Conservation (phyloP, 2,329 filamentous ascomycete genomes). For the Byssothecium circinans region DNA sequence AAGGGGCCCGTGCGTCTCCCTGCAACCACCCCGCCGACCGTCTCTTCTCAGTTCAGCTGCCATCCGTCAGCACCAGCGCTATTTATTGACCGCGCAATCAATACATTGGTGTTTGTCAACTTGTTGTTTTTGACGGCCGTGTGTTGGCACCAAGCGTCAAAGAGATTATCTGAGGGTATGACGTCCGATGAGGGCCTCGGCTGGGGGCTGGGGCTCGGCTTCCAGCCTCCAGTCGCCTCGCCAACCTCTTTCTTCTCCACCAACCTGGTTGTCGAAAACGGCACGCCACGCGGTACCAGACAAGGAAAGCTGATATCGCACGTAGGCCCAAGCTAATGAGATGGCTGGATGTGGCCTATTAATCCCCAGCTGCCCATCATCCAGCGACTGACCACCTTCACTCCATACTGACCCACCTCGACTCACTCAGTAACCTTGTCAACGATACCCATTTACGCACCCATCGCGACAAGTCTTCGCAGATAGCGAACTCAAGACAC, state of each 20-base stretch:
- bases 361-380: slow-evolving; percentile 27
- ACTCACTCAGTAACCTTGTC: not conserved
- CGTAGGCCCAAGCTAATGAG: slow-evolving; percentile 26
- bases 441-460: no score
- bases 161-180: slow-evolving; percentile 1
- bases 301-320: slow-evolving; percentile 20
- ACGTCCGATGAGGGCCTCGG: slow-evolving; percentile 8
- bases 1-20: slow-evolving; percentile 4
- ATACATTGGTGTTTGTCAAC: no score
- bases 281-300: slow-evolving; percentile 23
- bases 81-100: slow-evolving; percentile 13
- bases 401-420: slow-evolving; percentile 1
- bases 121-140: not conserved
- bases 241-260: slow-evolving; percentile 39
- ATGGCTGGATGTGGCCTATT: slow-evolving; percentile 39
- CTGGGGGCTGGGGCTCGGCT: slow-evolving; percentile 36
- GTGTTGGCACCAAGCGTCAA: not conserved
- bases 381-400: slow-evolving; percentile 3
- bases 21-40: not conserved
- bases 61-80: no score
- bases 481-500: no score
- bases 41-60: not conserved
- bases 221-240: slow-evolving; percentile 17
- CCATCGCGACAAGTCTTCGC: no score
- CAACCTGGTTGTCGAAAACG: slow-evolving; percentile 30